Conservation (phyloP, 1,284 basidiomycete species). For the Cystodermella granulosa region DNA sequence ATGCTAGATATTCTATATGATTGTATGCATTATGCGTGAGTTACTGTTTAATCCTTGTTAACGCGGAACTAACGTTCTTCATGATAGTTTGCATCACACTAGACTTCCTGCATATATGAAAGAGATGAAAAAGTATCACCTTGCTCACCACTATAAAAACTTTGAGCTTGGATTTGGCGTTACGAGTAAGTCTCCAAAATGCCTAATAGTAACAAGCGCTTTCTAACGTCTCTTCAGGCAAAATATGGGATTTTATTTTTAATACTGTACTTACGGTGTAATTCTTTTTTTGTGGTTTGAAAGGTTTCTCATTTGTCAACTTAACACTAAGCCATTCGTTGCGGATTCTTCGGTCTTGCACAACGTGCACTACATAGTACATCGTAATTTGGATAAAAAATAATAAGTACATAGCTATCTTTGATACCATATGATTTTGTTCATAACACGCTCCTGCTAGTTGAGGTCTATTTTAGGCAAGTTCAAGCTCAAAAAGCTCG, state of each 20-base stretch:
- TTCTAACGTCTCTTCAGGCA: constrained; percentile 45
- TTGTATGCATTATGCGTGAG: constrained; percentile 86
- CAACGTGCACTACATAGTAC: neutral
- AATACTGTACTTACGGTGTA: constrained; percentile 72
- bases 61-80: constrained; percentile 1
- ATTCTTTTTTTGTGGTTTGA: neutral
- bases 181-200: constrained; percentile 56
- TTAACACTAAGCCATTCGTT: too few relatives aligned
- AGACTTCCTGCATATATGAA: constrained; percentile 81
- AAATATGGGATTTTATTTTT: constrained; percentile 94
- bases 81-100: constrained; percentile 75
- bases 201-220: constrained; percentile 1
- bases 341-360: too few relatives aligned
- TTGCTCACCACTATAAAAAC: constrained; percentile 99
- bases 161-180: constrained; percentile 98
- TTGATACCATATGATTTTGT: too few relatives aligned
- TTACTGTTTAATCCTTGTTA: constrained; percentile 9
- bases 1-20: constrained; percentile 79
- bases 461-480: too few relatives aligned
- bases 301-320: too few relatives aligned
- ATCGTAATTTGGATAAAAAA: too few relatives aligned
- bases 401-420: too few relatives aligned
- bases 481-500: too few relatives aligned
- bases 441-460: too few relatives aligned
- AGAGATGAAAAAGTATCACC: constrained; percentile 95